phyloP scores from a whole-genome alignment of 1,284 basidiomycete species.

The Takashimella koratensis region DNA sequence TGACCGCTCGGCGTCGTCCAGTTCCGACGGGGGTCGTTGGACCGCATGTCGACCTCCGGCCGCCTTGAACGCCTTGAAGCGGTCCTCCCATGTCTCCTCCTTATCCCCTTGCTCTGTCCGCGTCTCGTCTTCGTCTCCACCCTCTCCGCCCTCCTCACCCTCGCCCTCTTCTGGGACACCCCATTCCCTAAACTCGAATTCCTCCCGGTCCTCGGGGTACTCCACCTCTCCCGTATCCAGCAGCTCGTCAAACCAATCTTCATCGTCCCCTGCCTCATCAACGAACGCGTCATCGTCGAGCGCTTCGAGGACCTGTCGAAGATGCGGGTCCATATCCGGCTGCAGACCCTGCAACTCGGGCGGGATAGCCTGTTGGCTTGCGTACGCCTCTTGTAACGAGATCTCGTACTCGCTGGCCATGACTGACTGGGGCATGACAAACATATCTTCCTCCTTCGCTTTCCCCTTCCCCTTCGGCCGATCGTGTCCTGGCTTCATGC shows the following conservation, averaged over 20 bases:
- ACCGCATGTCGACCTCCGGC: slow-evolving; percentile 41
- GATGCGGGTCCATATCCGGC: slow-evolving; percentile 94
- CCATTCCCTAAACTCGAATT: slow-evolving; percentile 69
- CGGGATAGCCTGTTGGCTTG: slow-evolving; percentile 66
- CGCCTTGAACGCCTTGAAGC: slow-evolving; percentile 71
- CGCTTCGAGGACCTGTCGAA: slow-evolving; percentile 89
- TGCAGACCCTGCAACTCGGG: slow-evolving; percentile 82
- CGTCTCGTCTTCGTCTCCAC: slow-evolving; percentile 41
- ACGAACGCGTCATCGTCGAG: slow-evolving; percentile 95
- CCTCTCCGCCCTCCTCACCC: slow-evolving; percentile 14
- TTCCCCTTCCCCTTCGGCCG: slow-evolving; percentile 37
- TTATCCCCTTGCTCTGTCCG: slow-evolving; percentile 35
- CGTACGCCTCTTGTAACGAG: slow-evolving; percentile 61
- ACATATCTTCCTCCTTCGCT: slow-evolving; percentile 32
- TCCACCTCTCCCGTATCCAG: slow-evolving; percentile 58
- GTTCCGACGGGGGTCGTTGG: slow-evolving; percentile 38
- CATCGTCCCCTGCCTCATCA: slow-evolving; percentile 61
- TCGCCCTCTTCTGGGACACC: slow-evolving; percentile 45
- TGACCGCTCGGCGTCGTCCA: slow-evolving; percentile 52
- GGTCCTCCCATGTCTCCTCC: slow-evolving; percentile 62
- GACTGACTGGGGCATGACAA: slow-evolving; percentile 62
- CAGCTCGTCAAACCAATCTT: slow-evolving; percentile 42
- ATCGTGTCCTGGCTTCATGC: slow-evolving; percentile 32
- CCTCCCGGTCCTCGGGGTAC: slow-evolving; percentile 45
- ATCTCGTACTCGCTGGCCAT: slow-evolving; percentile 70